Conservation (phyloP, 768 basidiomycete species). For the Serendipita sp. region DNA sequence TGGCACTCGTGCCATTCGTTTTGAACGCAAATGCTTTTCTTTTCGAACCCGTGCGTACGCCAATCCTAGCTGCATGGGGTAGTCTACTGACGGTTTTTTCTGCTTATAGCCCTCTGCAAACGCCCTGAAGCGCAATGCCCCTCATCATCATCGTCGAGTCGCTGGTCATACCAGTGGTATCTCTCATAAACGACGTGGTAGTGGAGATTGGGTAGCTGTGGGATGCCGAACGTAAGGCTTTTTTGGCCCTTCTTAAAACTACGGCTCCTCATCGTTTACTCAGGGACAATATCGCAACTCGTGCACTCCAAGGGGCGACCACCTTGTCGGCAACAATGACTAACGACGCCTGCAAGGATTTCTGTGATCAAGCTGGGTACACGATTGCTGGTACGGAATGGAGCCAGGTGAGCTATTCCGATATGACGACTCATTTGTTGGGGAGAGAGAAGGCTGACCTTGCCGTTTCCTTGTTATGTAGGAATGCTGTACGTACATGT, state of each 20-base stretch:
- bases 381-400: background rate
- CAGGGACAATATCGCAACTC: background rate
- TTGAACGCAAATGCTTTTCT: background rate
- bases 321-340: background rate
- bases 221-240: background rate
- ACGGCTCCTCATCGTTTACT: too few relatives aligned
- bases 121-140: background rate
- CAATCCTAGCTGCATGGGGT: background rate
- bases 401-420: background rate
- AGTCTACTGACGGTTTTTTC: background rate
- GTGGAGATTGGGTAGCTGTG: background rate
- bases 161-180: background rate
- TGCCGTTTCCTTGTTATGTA: background rate
- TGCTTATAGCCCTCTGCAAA: background rate
- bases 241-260: too few relatives aligned
- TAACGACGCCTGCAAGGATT: background rate
- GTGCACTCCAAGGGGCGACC: background rate
- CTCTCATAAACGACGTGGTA: background rate
- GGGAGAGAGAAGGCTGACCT: background rate
- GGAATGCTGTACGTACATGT: slow-evolving; percentile 4
- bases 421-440: background rate
- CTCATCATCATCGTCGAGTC: background rate
- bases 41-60: background rate
- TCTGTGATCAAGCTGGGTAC: background rate
- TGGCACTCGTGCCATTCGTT: background rate